Evolutionary conservation across 164 flowering plant species (phyloP), one percentile per base, ranked within the genome.

Genomic region (Liriodendron chinense): DNA sequence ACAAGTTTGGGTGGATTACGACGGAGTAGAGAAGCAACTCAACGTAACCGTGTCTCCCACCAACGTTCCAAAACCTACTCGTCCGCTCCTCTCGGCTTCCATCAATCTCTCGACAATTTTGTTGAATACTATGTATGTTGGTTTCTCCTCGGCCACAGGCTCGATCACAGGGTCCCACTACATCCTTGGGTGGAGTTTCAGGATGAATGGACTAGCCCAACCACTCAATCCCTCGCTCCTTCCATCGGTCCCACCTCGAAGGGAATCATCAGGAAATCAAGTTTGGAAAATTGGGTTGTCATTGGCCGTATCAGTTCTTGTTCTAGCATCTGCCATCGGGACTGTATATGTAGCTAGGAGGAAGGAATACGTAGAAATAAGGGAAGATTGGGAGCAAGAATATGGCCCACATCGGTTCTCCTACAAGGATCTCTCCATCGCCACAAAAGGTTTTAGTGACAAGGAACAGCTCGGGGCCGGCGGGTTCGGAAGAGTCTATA

Each of bases 401-500:
- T 70, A 88, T 43, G 97, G 91, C 1, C 94, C 94, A 0, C 95
- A 89, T 65, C 77, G 94, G 65, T 91, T 85, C 74, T 69, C 86
- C 0, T 91, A 91, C 82, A 21, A 81, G 62, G 92, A 92, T 66
- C 87, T 92, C 8, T 86, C 84, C 86, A 68, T 70, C 56, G 98
- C 94, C 16, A 93, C 98, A 0, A 85, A 65, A 64, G 89, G 91
- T 1, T 93, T 91, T 76, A 80, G 77, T 49, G 94, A 90, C 67
- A 82, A 81, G 65, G 87, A 84, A 76, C 79, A 92, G 0, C 78
- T 93, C 1, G 94, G 98, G 8, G 81, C 81, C 56, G 96, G 98
- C 3, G 96, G 96, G 20, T 93, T 90, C 77, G 98, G 96, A 1
- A 74, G 65, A 66, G 98, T 93, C 24, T 91, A 91, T 50, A 92